phyloP scores from a whole-genome alignment of 352 stramenopile genomes.

The Achlya hypogyna region DNA sequence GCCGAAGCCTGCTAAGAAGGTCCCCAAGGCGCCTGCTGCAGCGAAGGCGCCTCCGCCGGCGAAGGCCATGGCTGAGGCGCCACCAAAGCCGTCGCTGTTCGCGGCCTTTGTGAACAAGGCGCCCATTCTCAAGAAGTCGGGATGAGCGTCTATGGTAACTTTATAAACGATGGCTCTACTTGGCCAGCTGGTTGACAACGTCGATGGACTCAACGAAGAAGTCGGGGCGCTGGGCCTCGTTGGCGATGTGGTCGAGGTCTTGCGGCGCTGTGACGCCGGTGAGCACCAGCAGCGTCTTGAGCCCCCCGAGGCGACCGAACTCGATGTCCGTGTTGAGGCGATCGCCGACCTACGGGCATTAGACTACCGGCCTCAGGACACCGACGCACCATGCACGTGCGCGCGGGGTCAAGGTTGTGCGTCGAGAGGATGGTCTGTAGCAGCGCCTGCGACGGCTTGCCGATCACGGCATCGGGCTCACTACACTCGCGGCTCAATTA shows the following conservation, averaged over 20 bases:
- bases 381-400: conserved; percentile 67
- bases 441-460: conserved; percentile 77
- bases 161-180: no score
- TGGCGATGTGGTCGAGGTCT: conserved; percentile 43
- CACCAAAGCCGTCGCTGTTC: background rate
- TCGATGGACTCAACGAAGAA: conserved; percentile 64
- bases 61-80: background rate
- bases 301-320: conserved; percentile 58
- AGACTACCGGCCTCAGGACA: background rate
- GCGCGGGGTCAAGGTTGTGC: conserved; percentile 51
- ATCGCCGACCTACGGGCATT: conserved; percentile 50
- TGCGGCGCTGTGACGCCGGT: conserved; percentile 53
- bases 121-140: no score
- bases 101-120: background rate
- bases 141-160: no score
- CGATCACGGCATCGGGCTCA: conserved; percentile 56
- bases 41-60: no score
- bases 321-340: conserved; percentile 76
- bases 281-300: conserved; percentile 70
- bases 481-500: conserved; percentile 22
- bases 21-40: background rate
- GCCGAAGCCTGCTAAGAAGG: background rate
- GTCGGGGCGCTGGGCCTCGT: conserved; percentile 41
- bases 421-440: conserved; percentile 68
- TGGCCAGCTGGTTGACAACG: conserved; percentile 57